Evolutionary conservation across 306 rosid species (phyloP).

Genomic region (Begonia masoniana): DNA sequence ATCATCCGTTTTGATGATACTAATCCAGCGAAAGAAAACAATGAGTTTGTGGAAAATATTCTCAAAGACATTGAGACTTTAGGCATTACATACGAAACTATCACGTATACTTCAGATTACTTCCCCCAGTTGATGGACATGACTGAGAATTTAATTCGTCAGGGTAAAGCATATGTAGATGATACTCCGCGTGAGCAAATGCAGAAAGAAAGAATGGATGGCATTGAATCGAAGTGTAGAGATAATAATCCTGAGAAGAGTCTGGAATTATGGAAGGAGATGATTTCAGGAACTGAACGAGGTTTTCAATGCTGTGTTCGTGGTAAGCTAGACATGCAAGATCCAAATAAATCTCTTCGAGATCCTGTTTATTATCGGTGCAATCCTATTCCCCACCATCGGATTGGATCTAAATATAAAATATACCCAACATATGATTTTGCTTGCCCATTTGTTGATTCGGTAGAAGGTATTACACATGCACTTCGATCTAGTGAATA

Average conservation of each 20-base stretch:
- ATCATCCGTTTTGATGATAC: constrained; percentile 89
- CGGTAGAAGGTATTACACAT: constrained; percentile 73
- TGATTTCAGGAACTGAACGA: constrained; percentile 74
- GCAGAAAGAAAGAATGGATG: constrained; percentile 89
- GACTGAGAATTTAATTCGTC: constrained; percentile 67
- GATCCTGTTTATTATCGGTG: constrained; percentile 97
- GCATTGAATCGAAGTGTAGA: constrained; percentile 68
- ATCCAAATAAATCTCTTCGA: constrained; percentile 78
- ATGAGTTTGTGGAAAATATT: constrained; percentile 78
- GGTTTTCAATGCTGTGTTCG: constrained; percentile 88
- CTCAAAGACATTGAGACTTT: constrained; percentile 73
- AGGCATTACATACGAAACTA: constrained; percentile 50
- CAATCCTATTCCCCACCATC: constrained; percentile 79
- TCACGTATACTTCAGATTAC: constrained; percentile 85
- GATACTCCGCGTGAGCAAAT: constrained; percentile 90
- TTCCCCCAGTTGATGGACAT: constrained; percentile 70
- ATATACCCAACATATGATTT: constrained; percentile 90
- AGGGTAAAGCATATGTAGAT: constrained; percentile 91
- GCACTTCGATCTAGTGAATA: constrained; percentile 95
- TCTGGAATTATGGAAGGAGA: constrained; percentile 70
- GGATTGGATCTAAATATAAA: constrained; percentile 85
- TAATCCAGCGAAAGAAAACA: constrained; percentile 96
- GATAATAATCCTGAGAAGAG: constrained; percentile 58
- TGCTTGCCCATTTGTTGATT: constrained; percentile 91
- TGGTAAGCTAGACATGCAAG: constrained; percentile 93